These are phyloP conservation scores for Sporobolus alterniflorus DNA, from an alignment of 202 grass and related monocot genomes.

Conservation along the genomic window DNA sequence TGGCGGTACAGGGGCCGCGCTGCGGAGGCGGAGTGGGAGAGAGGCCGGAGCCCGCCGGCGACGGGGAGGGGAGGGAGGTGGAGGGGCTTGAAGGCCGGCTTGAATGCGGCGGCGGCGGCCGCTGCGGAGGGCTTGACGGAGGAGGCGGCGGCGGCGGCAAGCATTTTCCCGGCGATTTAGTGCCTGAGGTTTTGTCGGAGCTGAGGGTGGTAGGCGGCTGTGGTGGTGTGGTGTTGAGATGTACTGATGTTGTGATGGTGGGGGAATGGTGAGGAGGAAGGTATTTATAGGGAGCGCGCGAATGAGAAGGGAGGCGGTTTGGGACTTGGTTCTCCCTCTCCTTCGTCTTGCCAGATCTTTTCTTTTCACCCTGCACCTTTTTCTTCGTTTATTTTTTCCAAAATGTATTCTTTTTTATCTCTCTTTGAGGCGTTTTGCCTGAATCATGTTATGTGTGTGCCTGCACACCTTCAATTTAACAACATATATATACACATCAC, in stretches of 20 bases:
- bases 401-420: background rate
- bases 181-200: background rate
- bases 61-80: constrained; percentile 43
- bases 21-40: background rate
- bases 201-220: background rate
- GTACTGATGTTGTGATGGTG: background rate
- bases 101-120: background rate
- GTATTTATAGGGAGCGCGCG: constrained; percentile 51
- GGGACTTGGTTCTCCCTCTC: background rate
- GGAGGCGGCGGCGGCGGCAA: constrained; percentile 42
- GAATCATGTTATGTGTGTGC: too few species aligned
- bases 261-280: background rate
- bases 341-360: constrained; percentile 5
- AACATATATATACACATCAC: too few species aligned
- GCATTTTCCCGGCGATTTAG: constrained; percentile 31
- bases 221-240: background rate
- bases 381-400: background rate
- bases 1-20: constrained; percentile 46
- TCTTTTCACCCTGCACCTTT: background rate
- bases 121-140: constrained; percentile 47
- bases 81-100: constrained; percentile 24
- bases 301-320: constrained; percentile 36
- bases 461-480: too few species aligned
- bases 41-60: background rate
- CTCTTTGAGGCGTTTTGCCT: too few species aligned